phyloP scores from a whole-genome alignment of 2,329 filamentous ascomycete species.

The Lasiodiplodia hormozganensis region DNA sequence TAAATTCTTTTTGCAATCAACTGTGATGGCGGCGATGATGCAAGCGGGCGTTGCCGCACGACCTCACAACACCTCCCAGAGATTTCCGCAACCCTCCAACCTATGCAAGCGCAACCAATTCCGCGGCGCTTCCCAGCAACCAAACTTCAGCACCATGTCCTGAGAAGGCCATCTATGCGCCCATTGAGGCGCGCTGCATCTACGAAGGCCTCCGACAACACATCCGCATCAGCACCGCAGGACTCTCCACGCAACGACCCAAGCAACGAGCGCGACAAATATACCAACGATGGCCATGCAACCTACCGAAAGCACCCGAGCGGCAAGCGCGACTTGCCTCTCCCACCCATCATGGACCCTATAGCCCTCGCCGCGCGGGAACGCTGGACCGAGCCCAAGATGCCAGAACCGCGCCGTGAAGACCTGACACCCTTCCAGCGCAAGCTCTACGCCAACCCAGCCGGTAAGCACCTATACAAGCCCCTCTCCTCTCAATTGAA shows the following conservation, averaged over 20 bases:
- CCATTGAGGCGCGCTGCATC: background rate
- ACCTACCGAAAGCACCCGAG: constrained; percentile 43
- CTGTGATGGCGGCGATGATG: background rate
- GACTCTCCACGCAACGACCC: constrained; percentile 15
- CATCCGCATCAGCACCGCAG: constrained; percentile 16
- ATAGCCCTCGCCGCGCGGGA: constrained; percentile 44
- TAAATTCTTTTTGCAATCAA: too few relatives aligned
- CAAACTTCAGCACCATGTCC: background rate
- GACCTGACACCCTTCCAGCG: constrained; percentile 60
- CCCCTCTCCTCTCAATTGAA: background rate
- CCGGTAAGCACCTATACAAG: constrained; percentile 57
- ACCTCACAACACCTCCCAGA: background rate
- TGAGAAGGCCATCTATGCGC: background rate
- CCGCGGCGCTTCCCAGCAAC: background rate
- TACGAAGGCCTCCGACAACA: background rate
- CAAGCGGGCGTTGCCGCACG: background rate
- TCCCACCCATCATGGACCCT: constrained; percentile 58
- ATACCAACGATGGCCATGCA: constrained; percentile 34
- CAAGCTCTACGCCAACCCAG: constrained; percentile 68
- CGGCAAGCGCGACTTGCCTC: constrained; percentile 48
- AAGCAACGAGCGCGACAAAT: constrained; percentile 3
- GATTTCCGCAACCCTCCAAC: background rate
- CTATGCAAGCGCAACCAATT: constrained; percentile 16
- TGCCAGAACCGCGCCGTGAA: constrained; percentile 46
- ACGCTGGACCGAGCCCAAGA: constrained; percentile 49